Conservation (phyloP, 2,329 filamentous ascomycete species). For the Fusarium nygamai region DNA sequence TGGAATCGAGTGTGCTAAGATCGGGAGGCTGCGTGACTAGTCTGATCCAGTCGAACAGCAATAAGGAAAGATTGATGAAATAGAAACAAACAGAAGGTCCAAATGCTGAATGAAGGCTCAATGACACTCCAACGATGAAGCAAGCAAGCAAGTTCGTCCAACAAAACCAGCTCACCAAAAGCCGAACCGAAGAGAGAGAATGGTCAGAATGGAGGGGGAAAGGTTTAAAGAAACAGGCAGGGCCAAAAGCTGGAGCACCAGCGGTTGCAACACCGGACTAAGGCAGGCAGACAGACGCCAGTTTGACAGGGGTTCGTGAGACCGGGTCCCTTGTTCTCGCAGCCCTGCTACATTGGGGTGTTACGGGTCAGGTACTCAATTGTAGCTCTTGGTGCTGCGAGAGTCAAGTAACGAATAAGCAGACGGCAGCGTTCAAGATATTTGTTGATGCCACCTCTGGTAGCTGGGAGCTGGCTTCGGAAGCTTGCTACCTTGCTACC, state of each 20-base stretch:
- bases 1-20: background rate
- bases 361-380: slow-evolving; percentile 21
- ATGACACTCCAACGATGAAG: slow-evolving; percentile 19
- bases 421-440: slow-evolving; percentile 24
- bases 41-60: slow-evolving; percentile 9
- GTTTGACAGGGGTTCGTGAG: slow-evolving; percentile 38
- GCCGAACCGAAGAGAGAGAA: slow-evolving; percentile 30
- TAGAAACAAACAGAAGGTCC: slow-evolving; percentile 1
- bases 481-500: slow-evolving; percentile 9
- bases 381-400: slow-evolving; percentile 30
- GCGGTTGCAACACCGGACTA: slow-evolving; percentile 41
- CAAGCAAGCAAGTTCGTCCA: slow-evolving; percentile 16
- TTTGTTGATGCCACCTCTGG: slow-evolving; percentile 28
- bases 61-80: slow-evolving; percentile 1
- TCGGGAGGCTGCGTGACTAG: slow-evolving; percentile 23
- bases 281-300: slow-evolving; percentile 41
- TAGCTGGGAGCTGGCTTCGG: slow-evolving; percentile 30
- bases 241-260: slow-evolving; percentile 39
- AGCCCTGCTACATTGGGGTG: slow-evolving; percentile 36
- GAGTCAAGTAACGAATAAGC: slow-evolving; percentile 18
- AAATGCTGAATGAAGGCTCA: slow-evolving; percentile 12
- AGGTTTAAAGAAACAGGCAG: slow-evolving; percentile 46
- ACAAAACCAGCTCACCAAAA: slow-evolving; percentile 34
- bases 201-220: slow-evolving; percentile 44
- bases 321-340: slow-evolving; percentile 34